A percentile compares a stretch with the other conserved stretches of the same genome.
phyloP scores from a whole-genome alignment of 2,329 filamentous ascomycete species.

The Gaeumannomyces tritici region DNA sequence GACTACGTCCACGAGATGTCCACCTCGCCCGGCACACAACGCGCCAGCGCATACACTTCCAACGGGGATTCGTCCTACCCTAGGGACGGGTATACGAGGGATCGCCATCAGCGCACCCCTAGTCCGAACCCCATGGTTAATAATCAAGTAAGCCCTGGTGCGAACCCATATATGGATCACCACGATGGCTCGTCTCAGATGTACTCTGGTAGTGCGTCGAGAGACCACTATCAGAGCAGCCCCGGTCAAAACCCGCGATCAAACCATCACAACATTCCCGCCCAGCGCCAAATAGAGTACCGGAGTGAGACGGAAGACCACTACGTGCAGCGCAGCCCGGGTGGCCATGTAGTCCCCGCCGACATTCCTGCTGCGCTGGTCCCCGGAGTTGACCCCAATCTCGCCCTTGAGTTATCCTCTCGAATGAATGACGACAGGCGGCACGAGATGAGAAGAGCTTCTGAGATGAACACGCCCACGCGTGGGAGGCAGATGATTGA shows the following conservation, averaged over 20 bases:
- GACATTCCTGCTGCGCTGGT: constrained; percentile 47
- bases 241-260: neutral
- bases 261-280: constrained; percentile 2
- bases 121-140: constrained; percentile 2
- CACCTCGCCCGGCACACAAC: constrained; percentile 7
- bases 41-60: constrained; percentile 5
- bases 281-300: constrained; percentile 5
- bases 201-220: neutral
- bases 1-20: constrained; percentile 15
- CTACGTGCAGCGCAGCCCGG: constrained; percentile 17
- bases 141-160: neutral
- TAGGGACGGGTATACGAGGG: neutral
- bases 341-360: constrained; percentile 29
- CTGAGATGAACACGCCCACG: constrained; percentile 28
- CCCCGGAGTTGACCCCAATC: constrained; percentile 47
- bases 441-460: constrained; percentile 23
- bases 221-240: constrained; percentile 3
- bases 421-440: constrained; percentile 47
- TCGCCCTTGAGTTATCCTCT: constrained; percentile 48
- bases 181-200: neutral
- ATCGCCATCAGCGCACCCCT: constrained; percentile 1
- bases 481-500: constrained; percentile 30
- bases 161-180: neutral
- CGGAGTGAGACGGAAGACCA: constrained; percentile 26
- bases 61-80: neutral